A percentile compares a stretch with the other conserved stretches of the same genome.
Conservation (phyloP, 2,329 filamentous ascomycete genomes). For the Apiospora arundinis region DNA sequence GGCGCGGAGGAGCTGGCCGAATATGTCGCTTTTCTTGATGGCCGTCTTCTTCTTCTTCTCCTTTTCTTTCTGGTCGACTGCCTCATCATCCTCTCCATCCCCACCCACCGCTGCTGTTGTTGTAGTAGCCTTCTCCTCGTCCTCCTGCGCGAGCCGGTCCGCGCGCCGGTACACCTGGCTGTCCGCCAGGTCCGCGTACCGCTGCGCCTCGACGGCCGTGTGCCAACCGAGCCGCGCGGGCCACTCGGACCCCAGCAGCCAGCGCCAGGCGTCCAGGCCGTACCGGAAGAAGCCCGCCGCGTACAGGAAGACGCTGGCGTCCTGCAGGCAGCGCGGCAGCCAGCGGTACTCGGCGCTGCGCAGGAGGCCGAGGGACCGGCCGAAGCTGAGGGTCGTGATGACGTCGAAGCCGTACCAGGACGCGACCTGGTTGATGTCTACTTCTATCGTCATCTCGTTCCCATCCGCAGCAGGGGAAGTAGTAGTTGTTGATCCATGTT, state of each 20-base stretch:
- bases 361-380: constrained; percentile 12
- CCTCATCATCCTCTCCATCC: no score
- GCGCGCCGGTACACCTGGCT: constrained; percentile 7
- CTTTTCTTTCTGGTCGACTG: background rate
- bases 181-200: constrained; percentile 21
- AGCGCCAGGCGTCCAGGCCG: background rate
- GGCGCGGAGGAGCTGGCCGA: constrained; percentile 18
- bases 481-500: no score
- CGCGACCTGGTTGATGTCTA: constrained; percentile 19
- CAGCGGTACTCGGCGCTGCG: constrained; percentile 16
- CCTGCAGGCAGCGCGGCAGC: constrained; percentile 19
- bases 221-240: constrained; percentile 13
- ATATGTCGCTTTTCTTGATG: constrained; percentile 3
- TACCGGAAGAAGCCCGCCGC: constrained; percentile 18
- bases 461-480: background rate
- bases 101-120: background rate
- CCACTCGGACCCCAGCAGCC: constrained; percentile 17
- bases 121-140: background rate
- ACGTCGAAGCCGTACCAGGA: constrained; percentile 23
- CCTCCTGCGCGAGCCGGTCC: background rate
- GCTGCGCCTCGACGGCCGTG: constrained; percentile 10
- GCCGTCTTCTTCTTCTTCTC: background rate
- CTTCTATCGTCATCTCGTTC: no score
- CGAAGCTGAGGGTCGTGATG: constrained; percentile 20
- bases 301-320: constrained; percentile 22